Evolutionary conservation across 345 rosid species (phyloP), one percentile per base, ranked within the genome.

Genomic region (Excoecaria cochinchinensis): DNA sequence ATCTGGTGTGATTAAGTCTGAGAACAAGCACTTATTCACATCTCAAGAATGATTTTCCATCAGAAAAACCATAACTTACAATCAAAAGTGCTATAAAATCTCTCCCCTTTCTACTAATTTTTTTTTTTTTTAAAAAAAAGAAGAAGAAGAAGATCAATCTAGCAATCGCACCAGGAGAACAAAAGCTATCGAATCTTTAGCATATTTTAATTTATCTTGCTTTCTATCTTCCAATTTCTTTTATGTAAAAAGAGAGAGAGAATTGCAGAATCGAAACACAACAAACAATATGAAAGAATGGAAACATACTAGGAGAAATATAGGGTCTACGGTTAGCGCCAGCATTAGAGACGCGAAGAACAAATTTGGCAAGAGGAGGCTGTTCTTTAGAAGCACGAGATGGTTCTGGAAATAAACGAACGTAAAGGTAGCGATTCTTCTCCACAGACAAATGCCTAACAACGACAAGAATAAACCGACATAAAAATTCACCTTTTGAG

Each of bases 381-480:
- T 91, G 95, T 56, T 95, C 99, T 50, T 88, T 95, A 0, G 92
- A 81, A 9, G 81, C 78, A 63, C 88, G 84, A 63, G 97, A 92
- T 17, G 81, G 83, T 79, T 91, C 97, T 12, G 97, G 97, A 79
- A 90, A 95, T n/a, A 95, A 76, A 69, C 92, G 88, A 52, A 95
- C 79, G 58, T 85, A 83, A 69, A 95, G 74, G 72, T 77, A 88
- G 21, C 99, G 93, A 75, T 90, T 92, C 88, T 88, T 92, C 87
- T 95, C 99, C 40, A 91, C 77, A 39, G 92, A 92, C 38, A 95
- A 79, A 82, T 91, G 87, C 99, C 97, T 95, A 77, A 36, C 38
- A 56, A 75, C 10, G 38, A 42, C 66, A 48, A 55, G 40, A 52
- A 39, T 58, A 13, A 69, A 15, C 48, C 58, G 60, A 38, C 7